Conservation (phyloP, 2,329 filamentous ascomycete genomes). For the Leptographium wingfieldii region DNA sequence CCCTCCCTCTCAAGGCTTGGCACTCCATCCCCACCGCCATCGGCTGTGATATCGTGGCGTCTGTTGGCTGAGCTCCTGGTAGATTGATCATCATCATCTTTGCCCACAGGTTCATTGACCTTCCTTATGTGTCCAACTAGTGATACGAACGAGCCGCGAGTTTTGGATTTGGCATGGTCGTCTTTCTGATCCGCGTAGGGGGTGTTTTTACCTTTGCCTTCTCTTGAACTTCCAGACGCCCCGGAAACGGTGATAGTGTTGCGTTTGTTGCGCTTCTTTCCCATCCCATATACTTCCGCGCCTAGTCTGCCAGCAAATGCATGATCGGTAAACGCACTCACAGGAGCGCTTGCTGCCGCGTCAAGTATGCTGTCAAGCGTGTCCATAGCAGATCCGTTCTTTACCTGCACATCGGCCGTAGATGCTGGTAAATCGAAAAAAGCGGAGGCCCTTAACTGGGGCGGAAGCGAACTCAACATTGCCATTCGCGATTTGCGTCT, state of each 20-base stretch:
- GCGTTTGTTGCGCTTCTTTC: slow-evolving; percentile 35
- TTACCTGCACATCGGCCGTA: slow-evolving; percentile 40
- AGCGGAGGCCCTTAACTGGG: slow-evolving; percentile 78
- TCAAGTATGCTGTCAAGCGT: slow-evolving; percentile 88
- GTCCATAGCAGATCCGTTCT: slow-evolving; percentile 71
- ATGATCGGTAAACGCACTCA: slow-evolving; percentile 85
- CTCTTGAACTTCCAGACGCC: not conserved
- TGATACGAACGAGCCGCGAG: not conserved
- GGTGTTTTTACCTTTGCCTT: not conserved
- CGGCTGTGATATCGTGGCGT: not conserved
- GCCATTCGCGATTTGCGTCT: slow-evolving; percentile 26
- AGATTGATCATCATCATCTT: not conserved
- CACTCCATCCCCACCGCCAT: not conserved
- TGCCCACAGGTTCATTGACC: not conserved
- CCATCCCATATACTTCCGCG: slow-evolving; percentile 57
- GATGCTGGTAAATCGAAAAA: slow-evolving; percentile 66
- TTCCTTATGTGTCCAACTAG: slow-evolving; percentile 1
- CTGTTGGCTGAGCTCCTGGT: not conserved
- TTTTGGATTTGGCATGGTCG: not conserved
- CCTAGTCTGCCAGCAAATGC: slow-evolving; percentile 67
- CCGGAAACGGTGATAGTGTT: slow-evolving; percentile 3
- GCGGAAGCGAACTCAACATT: slow-evolving; percentile 45
- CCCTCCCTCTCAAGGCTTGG: not conserved
- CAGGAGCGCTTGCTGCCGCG: slow-evolving; percentile 76
- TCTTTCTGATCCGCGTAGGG: not conserved